A percentile compares a stretch with the other conserved stretches of the same genome.
These are phyloP conservation scores for Solanum pennellii DNA, from an alignment of 257 asterid genomes.

Conservation along the genomic window DNA sequence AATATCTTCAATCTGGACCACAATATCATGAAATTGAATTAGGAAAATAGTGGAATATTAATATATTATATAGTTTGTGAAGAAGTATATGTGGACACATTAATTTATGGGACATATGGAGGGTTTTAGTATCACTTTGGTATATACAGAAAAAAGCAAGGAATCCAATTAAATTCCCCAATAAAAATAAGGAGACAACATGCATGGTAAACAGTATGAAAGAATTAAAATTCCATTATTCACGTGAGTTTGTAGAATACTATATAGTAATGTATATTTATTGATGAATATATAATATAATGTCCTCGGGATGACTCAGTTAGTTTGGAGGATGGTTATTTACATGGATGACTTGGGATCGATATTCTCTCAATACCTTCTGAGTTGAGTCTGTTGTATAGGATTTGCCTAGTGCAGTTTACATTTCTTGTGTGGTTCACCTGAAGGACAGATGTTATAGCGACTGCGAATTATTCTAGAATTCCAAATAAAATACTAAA, in stretches of 20 bases:
- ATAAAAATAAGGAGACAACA: background rate
- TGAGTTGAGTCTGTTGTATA: no score
- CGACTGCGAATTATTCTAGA: no score
- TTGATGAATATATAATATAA: background rate
- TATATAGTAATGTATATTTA: background rate
- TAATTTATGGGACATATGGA: background rate
- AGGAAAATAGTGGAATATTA: background rate
- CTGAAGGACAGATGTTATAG: no score
- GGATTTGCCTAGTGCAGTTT: no score
- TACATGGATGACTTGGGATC: accelerated
- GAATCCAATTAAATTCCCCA: background rate
- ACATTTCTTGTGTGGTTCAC: no score
- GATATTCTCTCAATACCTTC: no score
- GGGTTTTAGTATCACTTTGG: background rate
- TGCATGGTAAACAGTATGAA: background rate
- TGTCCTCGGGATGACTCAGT: no score
- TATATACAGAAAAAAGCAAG: background rate
- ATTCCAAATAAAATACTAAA: no score
- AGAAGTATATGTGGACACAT: background rate
- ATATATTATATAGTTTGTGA: background rate
- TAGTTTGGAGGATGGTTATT: no score
- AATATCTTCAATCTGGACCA: background rate
- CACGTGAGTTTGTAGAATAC: background rate
- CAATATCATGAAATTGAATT: background rate
- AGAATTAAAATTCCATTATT: background rate